Percentiles rank a stretch among this genome's conserved stretches.
These are phyloP conservation scores for Bocquillonia castaneifolia DNA, from an alignment of 441 rosid species.

Conservation along the genomic window DNA sequence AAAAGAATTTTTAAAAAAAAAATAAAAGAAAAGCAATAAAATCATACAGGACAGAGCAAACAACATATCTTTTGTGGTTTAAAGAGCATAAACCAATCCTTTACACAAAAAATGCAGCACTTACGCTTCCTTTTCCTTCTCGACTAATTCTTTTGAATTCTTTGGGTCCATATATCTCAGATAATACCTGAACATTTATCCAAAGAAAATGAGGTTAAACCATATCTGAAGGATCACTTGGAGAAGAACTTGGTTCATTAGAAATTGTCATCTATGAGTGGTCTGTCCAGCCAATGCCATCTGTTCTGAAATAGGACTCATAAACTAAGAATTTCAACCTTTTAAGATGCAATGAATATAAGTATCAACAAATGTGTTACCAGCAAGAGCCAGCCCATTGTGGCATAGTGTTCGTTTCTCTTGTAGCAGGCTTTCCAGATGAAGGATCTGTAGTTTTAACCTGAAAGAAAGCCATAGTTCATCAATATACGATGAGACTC, in stretches of 20 bases:
- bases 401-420: slow-evolving; percentile 99
- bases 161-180: slow-evolving; percentile 93
- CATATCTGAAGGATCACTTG: slow-evolving; percentile 13
- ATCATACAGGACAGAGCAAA: neutral
- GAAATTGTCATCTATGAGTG: neutral
- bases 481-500: neutral
- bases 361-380: slow-evolving; percentile 34
- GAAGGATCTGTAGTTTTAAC: slow-evolving; percentile 55
- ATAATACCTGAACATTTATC: slow-evolving; percentile 63
- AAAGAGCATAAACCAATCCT: neutral
- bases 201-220: slow-evolving; percentile 9
- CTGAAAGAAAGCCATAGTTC: slow-evolving; percentile 36
- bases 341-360: neutral
- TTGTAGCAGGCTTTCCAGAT: slow-evolving; percentile 68
- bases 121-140: slow-evolving; percentile 77
- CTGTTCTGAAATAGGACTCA: neutral
- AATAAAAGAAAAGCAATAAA: slow-evolving; percentile 9
- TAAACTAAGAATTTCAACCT: slow-evolving; percentile 8
- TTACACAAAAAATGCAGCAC: slow-evolving; percentile 11
- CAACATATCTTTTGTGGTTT: neutral
- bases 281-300: neutral
- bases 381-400: slow-evolving; percentile 99
- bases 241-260: neutral
- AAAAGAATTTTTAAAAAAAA: slow-evolving; percentile 4
- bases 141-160: slow-evolving; percentile 69